These are phyloP conservation scores for Coniochaeta sp. DNA, from an alignment of 2,329 filamentous ascomycete genomes.

Conservation along the genomic window DNA sequence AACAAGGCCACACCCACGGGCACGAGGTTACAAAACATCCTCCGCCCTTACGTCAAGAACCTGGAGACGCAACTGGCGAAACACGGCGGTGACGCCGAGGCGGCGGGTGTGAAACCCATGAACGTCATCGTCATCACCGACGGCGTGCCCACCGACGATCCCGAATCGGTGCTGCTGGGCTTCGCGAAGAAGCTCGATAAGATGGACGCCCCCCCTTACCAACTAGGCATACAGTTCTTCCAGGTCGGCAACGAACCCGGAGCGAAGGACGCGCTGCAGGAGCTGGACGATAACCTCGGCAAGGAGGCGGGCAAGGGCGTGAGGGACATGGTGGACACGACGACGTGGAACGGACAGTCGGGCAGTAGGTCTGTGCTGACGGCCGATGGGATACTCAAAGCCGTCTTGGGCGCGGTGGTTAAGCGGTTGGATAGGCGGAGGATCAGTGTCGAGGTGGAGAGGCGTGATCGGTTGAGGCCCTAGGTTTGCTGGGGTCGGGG, in stretches of 20 bases:
- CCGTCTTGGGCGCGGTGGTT: slow-evolving; percentile 72
- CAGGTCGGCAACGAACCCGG: slow-evolving; percentile 71
- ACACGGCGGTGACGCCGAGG: slow-evolving; percentile 26
- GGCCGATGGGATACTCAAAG: slow-evolving; percentile 70
- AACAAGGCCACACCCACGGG: slow-evolving; percentile 68
- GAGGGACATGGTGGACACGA: slow-evolving; percentile 88
- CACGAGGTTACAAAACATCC: slow-evolving; percentile 36
- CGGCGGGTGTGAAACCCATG: slow-evolving; percentile 58
- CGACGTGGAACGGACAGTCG: slow-evolving; percentile 57
- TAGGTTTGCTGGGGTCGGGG: too few relatives aligned
- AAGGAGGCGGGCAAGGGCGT: slow-evolving; percentile 47
- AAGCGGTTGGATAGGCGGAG: slow-evolving; percentile 50
- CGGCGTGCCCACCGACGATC: slow-evolving; percentile 73
- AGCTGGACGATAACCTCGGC: slow-evolving; percentile 68
- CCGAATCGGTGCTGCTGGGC: slow-evolving; percentile 60
- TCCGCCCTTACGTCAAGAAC: slow-evolving; percentile 61
- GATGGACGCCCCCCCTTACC: slow-evolving; percentile 65
- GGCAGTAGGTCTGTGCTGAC: slow-evolving; percentile 43
- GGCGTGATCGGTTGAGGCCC: neutral
- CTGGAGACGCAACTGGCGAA: slow-evolving; percentile 33
- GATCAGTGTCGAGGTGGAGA: slow-evolving; percentile 2
- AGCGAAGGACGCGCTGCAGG: slow-evolving; percentile 58
- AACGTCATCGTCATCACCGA: slow-evolving; percentile 95
- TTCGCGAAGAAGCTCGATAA: slow-evolving; percentile 65
- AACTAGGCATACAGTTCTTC: slow-evolving; percentile 93